Percentiles rank a stretch among this genome's conserved stretches.
Conservation (phyloP, 441 rosid species). For the Isatis lusitanica region DNA sequence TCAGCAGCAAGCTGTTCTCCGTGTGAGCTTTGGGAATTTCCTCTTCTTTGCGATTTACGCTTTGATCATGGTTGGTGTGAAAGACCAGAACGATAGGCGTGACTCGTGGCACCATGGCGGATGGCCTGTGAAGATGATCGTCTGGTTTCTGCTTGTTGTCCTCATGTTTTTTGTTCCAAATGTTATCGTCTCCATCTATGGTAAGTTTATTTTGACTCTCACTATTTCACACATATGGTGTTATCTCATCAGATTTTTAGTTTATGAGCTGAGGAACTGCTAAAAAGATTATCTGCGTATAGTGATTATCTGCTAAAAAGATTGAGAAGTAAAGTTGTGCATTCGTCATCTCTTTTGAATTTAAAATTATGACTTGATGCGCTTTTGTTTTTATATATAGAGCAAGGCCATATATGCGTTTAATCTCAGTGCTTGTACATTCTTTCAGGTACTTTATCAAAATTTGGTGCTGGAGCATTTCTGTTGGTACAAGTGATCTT, state of each 20-base stretch:
- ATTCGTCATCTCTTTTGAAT: background rate
- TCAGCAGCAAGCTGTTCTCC: constrained; percentile 90
- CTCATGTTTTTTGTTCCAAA: constrained; percentile 94
- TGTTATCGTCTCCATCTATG: constrained; percentile 67
- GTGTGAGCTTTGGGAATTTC: constrained; percentile 92
- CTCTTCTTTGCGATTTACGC: constrained; percentile 74
- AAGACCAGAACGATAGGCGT: constrained; percentile 88
- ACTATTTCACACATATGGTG: background rate
- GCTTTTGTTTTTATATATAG: background rate
- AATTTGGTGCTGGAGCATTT: constrained; percentile 91
- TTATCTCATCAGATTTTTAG: background rate
- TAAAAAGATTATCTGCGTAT: too few relatives aligned
- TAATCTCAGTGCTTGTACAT: background rate
- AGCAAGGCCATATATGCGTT: background rate
- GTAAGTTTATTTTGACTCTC: constrained; percentile 42
- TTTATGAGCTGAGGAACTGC: background rate
- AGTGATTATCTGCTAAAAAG: background rate
- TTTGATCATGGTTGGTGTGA: constrained; percentile 89
- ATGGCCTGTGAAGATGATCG: constrained; percentile 82
- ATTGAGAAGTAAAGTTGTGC: background rate
- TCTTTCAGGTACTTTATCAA: constrained; percentile 72
- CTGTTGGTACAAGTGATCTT: constrained; percentile 90
- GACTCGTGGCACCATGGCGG: constrained; percentile 98
- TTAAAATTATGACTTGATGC: background rate
- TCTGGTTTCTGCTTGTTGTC: constrained; percentile 81